Conservation (phyloP, 345 rosid species). For the Eucalyptus camaldulensis region DNA sequence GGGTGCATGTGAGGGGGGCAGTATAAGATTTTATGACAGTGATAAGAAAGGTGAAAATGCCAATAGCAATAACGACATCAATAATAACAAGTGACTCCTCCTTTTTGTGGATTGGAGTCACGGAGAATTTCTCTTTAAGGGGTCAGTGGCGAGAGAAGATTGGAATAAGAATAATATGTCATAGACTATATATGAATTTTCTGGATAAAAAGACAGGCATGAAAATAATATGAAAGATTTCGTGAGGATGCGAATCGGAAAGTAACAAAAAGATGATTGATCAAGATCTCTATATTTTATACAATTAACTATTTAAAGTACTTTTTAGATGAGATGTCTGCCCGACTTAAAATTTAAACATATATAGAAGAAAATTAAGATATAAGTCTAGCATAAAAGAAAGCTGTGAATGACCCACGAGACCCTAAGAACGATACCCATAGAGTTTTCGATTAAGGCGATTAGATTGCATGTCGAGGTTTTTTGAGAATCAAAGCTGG, state of each 20-base stretch:
- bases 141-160: not conserved
- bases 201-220: not conserved
- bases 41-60: not conserved
- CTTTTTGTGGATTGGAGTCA: not conserved
- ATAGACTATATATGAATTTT: not conserved
- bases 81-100: not conserved
- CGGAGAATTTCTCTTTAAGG: not conserved
- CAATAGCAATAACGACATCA: not conserved
- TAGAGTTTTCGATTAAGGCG: not conserved
- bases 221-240: not conserved
- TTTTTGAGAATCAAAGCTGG: not conserved
- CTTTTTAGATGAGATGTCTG: not conserved
- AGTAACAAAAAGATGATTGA: not conserved
- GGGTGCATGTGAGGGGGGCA: not conserved
- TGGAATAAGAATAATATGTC: not conserved
- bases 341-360: not conserved
- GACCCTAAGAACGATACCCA: not conserved
- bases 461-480: not conserved
- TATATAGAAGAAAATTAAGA: not conserved
- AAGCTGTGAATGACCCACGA: accelerated
- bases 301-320: not conserved
- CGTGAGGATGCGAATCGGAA: not conserved
- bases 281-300: not conserved
- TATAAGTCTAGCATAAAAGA: not conserved
- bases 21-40: not conserved